Conservation (phyloP, 257 asterid genomes). For the Plantago major region DNA sequence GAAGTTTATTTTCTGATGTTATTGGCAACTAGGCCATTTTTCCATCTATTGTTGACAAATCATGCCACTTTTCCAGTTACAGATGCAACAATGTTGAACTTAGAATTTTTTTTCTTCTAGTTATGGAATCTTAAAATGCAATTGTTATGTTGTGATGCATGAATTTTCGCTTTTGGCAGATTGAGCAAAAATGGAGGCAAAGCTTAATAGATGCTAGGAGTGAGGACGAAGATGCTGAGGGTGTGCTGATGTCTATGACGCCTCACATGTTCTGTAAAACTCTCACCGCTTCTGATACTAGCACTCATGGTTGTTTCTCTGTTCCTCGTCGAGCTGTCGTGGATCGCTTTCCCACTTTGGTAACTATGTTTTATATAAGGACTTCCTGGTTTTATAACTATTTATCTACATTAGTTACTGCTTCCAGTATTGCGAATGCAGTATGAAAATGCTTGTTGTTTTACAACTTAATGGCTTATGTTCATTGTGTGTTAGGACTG, state of each 20-base stretch:
- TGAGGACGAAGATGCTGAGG: constrained; percentile 60
- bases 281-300: constrained; percentile 95
- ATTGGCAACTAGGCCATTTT: background rate
- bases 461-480: background rate
- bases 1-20: background rate
- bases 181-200: constrained; percentile 62
- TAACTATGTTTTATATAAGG: constrained; percentile 18
- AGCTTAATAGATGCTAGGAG: constrained; percentile 46
- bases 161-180: constrained; percentile 20
- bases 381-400: too few relatives aligned
- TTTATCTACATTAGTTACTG: background rate
- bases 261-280: constrained; percentile 97
- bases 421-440: background rate
- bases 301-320: constrained; percentile 98
- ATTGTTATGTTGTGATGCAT: background rate
- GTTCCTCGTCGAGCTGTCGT: constrained; percentile 99
- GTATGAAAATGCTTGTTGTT: background rate
- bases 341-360: constrained; percentile 97
- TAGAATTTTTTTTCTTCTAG: background rate
- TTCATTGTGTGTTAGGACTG: constrained; percentile 3
- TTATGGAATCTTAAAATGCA: background rate
- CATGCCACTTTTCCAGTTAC: background rate
- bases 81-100: background rate
- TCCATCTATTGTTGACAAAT: background rate
- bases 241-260: constrained; percentile 49